phyloP scores from a whole-genome alignment of 2,329 filamentous ascomycete genomes.

The Talaromyces sp. region DNA sequence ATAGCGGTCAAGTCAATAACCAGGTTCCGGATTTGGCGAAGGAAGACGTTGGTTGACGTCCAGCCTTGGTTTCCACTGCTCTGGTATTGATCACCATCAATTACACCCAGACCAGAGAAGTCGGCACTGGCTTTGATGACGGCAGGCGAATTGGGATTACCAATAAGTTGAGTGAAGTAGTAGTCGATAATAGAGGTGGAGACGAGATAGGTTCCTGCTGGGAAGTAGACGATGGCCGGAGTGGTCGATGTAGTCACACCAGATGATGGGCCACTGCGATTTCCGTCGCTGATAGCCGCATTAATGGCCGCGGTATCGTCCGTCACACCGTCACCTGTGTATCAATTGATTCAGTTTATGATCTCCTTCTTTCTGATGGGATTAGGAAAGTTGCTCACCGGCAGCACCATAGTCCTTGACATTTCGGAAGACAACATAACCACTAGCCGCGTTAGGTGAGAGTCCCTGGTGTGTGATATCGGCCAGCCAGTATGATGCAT shows the following conservation, averaged over 20 bases:
- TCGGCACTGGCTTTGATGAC: conserved; percentile 49
- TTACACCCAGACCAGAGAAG: conserved; percentile 54
- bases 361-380: not conserved
- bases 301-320: conserved; percentile 56
- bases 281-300: conserved; percentile 39
- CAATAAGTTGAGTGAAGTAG: conserved; percentile 60
- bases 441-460: conserved; percentile 5
- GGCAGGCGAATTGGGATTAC: conserved; percentile 54
- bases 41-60: conserved; percentile 57
- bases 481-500: conserved; percentile 27
- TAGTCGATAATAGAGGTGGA: conserved; percentile 56
- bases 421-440: conserved; percentile 13
- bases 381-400: conserved; percentile 15
- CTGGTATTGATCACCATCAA: conserved; percentile 53
- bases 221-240: conserved; percentile 55
- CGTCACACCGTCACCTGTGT: conserved; percentile 42
- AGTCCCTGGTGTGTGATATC: conserved; percentile 25
- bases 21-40: conserved; percentile 60
- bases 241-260: conserved; percentile 44
- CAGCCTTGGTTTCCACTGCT: conserved; percentile 31
- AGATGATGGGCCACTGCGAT: conserved; percentile 39
- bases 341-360: not conserved
- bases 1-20: conserved; percentile 52
- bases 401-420: conserved; percentile 26
- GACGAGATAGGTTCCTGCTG: conserved; percentile 55